Conservation (phyloP, 345 rosid species). For the Pelargonium nanum region DNA sequence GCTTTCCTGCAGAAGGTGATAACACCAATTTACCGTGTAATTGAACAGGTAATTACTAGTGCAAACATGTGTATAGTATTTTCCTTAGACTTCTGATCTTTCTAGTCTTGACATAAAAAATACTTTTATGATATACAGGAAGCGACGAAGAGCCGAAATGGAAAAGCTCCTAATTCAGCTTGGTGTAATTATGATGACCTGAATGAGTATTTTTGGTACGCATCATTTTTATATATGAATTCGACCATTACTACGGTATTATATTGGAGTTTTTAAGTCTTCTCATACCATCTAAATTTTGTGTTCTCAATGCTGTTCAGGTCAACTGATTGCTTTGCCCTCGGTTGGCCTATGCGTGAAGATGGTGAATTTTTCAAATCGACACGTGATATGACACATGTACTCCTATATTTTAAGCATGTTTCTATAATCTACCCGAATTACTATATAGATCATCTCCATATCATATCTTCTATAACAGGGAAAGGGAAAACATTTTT, state of each 20-base stretch:
- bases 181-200: conserved; percentile 99
- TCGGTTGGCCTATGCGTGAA: conserved; percentile 99
- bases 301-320: conserved; percentile 24
- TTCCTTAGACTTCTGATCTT: not conserved
- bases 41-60: conserved; percentile 46
- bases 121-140: conserved; percentile 36
- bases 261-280: not conserved
- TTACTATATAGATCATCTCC: no score
- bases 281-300: not conserved
- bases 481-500: conserved; percentile 51
- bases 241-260: not conserved
- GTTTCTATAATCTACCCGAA: not conserved
- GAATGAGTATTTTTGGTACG: conserved; percentile 91
- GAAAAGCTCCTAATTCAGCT: conserved; percentile 67
- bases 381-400: conserved; percentile 45
- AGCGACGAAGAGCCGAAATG: conserved; percentile 62
- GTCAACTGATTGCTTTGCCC: conserved; percentile 93
- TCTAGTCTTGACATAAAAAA: not conserved
- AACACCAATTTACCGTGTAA: conserved; percentile 77
- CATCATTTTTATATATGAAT: conserved; percentile 16
- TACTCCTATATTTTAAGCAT: conserved; percentile 17
- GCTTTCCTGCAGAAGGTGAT: conserved; percentile 86
- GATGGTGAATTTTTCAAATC: conserved; percentile 91
- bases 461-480: conserved; percentile 2
- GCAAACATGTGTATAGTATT: not conserved